Evolutionary conservation across 768 basidiomycete genomes (phyloP), one percentile per base, ranked within the genome.

Genomic region (Boletellus ananas): DNA sequence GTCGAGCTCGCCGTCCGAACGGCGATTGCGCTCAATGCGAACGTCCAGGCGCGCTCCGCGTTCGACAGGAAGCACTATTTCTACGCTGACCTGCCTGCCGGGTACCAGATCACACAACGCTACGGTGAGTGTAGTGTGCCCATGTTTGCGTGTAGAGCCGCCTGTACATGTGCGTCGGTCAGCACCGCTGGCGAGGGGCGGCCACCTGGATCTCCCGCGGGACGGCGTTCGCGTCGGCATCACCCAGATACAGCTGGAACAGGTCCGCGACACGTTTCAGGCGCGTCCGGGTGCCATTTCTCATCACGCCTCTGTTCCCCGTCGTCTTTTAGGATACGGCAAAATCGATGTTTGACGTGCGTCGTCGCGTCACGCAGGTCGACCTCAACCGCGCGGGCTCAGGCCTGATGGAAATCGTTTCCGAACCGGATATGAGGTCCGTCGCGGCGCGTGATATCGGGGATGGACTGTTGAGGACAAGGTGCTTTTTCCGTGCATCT

Each of bases 1-100:
- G 85, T 96, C 3, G 79, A 87, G 52, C 78, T 96, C 6, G 91
- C 88, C 3, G 66, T 94, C 1, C 77, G 89, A 8, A 85, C 92
- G 0, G 90, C 94, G 0, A 60, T 94, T 2, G 94, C 94, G 5
- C 75, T 98, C 20, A 69, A 79, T 31, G 74, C 83, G 12, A 56
- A 77, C 5, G 74, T 95, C 44, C 89, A 89, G 55, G 56, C 57
- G 0, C 74, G 77, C 17, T 95, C 92, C 0, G 78, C 89, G 0
- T 98, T 98, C 59, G 96, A 98, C 68, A 76, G 96, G 57, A 99
- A 99, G 65, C 96, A 98, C 66, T 99, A 99, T 66, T 97, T 97
- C 68, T 98, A 99, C 63, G 79, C 90, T 5, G 96, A 98, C 67
- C 77, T 96, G 33, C 94, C 96, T 0, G 77, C 87, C 4, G 95